Conservation (phyloP, 2,329 filamentous ascomycete genomes). For the Ophiostoma tasmaniense region DNA sequence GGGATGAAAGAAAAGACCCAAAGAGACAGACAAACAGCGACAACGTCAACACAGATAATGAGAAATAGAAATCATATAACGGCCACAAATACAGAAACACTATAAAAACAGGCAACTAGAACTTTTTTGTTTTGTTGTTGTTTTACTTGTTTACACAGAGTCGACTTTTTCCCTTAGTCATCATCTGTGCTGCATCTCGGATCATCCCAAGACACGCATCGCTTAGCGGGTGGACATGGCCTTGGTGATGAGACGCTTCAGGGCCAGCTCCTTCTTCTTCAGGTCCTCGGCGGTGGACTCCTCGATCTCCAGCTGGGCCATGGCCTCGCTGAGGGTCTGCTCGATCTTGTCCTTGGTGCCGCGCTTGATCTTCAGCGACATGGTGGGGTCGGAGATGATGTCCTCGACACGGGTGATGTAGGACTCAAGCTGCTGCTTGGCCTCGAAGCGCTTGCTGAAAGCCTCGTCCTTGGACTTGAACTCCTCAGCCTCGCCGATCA, state of each 20-base stretch:
- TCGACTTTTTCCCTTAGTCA: background rate
- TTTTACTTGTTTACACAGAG: constrained; percentile 3
- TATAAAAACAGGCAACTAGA: constrained; percentile 4
- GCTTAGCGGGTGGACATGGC: constrained; percentile 81
- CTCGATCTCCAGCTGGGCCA: constrained; percentile 93
- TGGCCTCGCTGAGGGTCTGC: constrained; percentile 90
- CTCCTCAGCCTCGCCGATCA: constrained; percentile 94
- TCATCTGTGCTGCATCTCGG: background rate
- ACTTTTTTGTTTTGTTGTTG: constrained; percentile 6
- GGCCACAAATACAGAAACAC: constrained; percentile 6
- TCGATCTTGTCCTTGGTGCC: constrained; percentile 99
- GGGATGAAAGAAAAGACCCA: background rate
- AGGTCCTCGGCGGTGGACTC: constrained; percentile 87
- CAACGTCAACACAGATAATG: background rate
- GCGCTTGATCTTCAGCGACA: constrained; percentile 96
- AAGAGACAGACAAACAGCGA: background rate
- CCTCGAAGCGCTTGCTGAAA: constrained; percentile 99
- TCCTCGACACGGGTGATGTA: constrained; percentile 99
- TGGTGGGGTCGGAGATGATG: constrained; percentile 91
- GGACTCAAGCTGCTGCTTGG: constrained; percentile 96
- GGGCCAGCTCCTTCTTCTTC: constrained; percentile 98
- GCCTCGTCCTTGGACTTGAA: constrained; percentile 98
- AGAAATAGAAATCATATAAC: constrained; percentile 4
- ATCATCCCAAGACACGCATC: background rate
- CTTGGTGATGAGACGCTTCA: constrained; percentile 98